These are phyloP conservation scores for Myxozyma neotropica DNA, from an alignment of 805 yeast species.

Conservation along the genomic window DNA sequence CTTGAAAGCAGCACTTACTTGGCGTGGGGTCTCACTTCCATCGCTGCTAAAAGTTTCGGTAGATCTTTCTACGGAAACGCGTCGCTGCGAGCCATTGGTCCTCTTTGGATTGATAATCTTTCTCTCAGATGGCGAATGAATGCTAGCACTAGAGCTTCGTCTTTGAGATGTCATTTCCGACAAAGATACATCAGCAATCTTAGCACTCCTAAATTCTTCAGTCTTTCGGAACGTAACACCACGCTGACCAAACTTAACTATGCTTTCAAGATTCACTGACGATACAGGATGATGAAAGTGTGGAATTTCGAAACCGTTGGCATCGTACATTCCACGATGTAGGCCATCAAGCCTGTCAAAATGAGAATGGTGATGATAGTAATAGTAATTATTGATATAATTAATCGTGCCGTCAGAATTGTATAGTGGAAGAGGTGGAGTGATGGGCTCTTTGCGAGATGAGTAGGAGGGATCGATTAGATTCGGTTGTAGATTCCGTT, in stretches of 20 bases:
- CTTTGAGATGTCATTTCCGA: not conserved
- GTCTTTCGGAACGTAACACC: constrained; percentile 13
- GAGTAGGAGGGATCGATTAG: constrained; percentile 19
- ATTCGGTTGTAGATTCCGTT: not conserved
- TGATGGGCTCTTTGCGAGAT: constrained; percentile 23
- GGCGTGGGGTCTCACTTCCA: not conserved
- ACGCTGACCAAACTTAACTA: constrained; percentile 10
- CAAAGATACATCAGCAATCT: not conserved
- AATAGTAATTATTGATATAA: constrained; percentile 26
- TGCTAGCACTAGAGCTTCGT: too few relatives aligned
- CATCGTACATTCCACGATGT: constrained; percentile 18
- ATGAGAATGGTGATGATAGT: constrained; percentile 19
- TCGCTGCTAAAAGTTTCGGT: not conserved
- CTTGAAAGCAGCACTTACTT: not conserved
- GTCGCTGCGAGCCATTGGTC: not conserved
- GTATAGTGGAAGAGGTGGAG: constrained; percentile 23
- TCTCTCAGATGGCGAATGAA: not conserved
- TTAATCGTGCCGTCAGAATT: constrained; percentile 23
- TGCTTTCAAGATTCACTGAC: constrained; percentile 25
- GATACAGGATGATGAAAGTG: constrained; percentile 30
- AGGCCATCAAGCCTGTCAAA: constrained; percentile 22
- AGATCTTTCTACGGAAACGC: too few relatives aligned
- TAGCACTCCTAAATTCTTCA: not conserved
- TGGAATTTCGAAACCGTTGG: constrained; percentile 16
- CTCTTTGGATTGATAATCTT: not conserved